A percentile compares a stretch with the other conserved stretches of the same genome.
These are phyloP conservation scores for Fomitopsis schrenkii DNA, from an alignment of 1,284 basidiomycete species.

Conservation along the genomic window DNA sequence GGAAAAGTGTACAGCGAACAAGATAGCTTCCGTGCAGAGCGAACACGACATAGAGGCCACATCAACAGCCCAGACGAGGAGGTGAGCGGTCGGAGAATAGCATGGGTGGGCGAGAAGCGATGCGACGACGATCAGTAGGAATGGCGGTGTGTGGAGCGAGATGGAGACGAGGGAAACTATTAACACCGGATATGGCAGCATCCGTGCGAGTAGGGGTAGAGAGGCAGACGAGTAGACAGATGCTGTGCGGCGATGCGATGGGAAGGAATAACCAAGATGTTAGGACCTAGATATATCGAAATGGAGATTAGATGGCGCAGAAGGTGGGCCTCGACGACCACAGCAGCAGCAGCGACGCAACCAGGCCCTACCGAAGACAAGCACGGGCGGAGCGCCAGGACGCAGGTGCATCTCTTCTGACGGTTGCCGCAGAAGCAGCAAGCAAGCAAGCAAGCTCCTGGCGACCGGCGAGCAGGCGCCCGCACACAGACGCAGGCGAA, in stretches of 20 bases:
- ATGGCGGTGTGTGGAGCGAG: too few species aligned
- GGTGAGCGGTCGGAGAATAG: background rate
- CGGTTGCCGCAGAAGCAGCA: background rate
- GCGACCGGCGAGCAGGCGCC: background rate
- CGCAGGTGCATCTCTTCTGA: background rate
- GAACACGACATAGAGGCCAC: background rate
- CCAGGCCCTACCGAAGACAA: background rate
- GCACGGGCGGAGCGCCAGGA: background rate
- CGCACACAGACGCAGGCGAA: background rate
- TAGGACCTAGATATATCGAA: background rate
- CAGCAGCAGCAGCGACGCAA: background rate
- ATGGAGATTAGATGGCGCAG: background rate
- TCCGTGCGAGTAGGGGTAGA: background rate
- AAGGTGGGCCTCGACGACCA: background rate
- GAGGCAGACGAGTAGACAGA: background rate
- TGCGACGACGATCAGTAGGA: too few species aligned
- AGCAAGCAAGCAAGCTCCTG: background rate
- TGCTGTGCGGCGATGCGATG: background rate
- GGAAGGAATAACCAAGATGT: background rate
- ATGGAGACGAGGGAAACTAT: too few species aligned
- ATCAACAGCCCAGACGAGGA: background rate
- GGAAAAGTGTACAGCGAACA: background rate
- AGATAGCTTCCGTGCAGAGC: constrained; percentile 1
- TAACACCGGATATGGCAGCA: background rate
- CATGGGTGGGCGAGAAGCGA: background rate